Conservation (phyloP, 176 grass and related monocot genomes). For the Zoysia pacifica region DNA sequence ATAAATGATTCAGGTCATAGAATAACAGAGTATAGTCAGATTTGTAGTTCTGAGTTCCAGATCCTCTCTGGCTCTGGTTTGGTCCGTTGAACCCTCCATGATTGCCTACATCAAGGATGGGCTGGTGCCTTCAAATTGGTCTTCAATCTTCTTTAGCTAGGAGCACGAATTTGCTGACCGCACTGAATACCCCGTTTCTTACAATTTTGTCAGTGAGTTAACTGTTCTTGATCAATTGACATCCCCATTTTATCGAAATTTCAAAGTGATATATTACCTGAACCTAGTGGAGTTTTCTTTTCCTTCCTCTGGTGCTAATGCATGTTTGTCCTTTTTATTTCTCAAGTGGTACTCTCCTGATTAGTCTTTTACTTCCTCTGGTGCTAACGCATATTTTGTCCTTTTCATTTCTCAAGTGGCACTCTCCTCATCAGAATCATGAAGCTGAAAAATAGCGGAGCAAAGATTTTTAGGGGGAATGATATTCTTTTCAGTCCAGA, state of each 20-base stretch:
- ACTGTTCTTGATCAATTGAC: not conserved
- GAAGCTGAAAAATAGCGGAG: slow-evolving; percentile 36
- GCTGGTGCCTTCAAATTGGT: not conserved
- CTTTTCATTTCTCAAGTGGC: not conserved
- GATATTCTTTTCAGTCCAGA: slow-evolving; percentile 26
- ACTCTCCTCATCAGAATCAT: slow-evolving; percentile 37
- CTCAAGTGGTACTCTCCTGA: not conserved
- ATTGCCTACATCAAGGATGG: not conserved
- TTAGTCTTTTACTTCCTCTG: not conserved
- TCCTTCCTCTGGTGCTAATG: too few species aligned
- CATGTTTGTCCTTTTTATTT: not conserved
- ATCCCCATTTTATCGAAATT: not conserved
- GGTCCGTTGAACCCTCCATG: not conserved
- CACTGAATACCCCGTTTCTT: not conserved
- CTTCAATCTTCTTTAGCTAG: not conserved
- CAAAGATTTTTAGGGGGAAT: slow-evolving; percentile 40
- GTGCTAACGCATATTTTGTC: slow-evolving; percentile 17
- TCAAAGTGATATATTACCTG: too few species aligned
- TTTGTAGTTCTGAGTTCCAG: not conserved
- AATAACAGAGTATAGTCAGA: not conserved
- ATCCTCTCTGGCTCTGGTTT: not conserved
- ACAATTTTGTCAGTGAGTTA: not conserved
- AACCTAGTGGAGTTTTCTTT: too few species aligned
- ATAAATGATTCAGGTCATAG: slow-evolving; percentile 17
- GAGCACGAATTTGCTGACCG: not conserved